Evolutionary conservation across 78 protist species (phyloP).

Genomic region (Abeoforma whisleri): DNA sequence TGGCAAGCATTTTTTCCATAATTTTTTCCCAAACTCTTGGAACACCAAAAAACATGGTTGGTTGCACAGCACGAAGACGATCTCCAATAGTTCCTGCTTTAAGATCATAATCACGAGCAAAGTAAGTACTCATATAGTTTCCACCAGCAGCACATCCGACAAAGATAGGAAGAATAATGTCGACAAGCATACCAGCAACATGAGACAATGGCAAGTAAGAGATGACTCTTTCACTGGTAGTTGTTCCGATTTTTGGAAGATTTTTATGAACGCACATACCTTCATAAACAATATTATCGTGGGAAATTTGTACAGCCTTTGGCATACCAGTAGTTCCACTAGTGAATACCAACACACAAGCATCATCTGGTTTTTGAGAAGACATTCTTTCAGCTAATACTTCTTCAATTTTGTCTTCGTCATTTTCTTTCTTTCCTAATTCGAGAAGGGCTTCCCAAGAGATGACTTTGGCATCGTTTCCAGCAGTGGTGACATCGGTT

Average conservation of each 20-base stretch:
- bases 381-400: background rate
- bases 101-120: conserved; percentile 62
- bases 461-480: background rate
- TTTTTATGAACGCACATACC: background rate
- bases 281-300: conserved; percentile 47
- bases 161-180: conserved; percentile 50
- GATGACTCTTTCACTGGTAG: conserved; percentile 14
- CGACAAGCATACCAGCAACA: conserved; percentile 72
- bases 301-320: conserved; percentile 55
- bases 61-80: conserved; percentile 56
- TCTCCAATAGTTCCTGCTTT: conserved; percentile 48
- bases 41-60: conserved; percentile 71
- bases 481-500: conserved; percentile 5
- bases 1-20: conserved; percentile 42
- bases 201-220: conserved; percentile 74
- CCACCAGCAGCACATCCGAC: conserved; percentile 25
- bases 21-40: conserved; percentile 86
- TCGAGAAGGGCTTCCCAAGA: background rate
- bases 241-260: background rate
- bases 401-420: conserved; percentile 13
- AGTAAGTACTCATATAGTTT: conserved; percentile 15
- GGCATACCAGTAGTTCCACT: conserved; percentile 46
- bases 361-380: conserved; percentile 27
- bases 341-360: conserved; percentile 48
- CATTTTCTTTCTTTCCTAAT: conserved; percentile 1